These are phyloP conservation scores for Passiflora organensis DNA, from an alignment of 345 rosid species.

Conservation along the genomic window DNA sequence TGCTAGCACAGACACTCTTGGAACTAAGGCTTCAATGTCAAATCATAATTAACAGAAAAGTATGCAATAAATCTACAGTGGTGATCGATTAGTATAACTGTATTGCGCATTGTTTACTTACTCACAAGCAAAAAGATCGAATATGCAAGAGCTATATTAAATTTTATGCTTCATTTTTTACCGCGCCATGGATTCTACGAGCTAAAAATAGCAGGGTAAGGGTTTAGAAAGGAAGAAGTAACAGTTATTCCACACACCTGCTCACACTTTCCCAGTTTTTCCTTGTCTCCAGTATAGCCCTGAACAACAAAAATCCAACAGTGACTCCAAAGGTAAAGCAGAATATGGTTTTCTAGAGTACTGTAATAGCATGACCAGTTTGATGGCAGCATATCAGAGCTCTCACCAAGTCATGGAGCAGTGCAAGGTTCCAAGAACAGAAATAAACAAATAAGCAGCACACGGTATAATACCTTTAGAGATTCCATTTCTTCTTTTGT, in stretches of 20 bases:
- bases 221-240: no score
- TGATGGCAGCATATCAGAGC: not conserved
- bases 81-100: no score
- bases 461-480: not conserved
- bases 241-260: constrained; percentile 1
- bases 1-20: no score
- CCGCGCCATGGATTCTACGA: no score
- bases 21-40: no score
- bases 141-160: no score
- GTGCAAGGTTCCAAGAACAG: constrained; percentile 3
- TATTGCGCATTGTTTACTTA: no score
- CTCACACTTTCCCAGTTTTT: not conserved
- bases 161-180: no score
- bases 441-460: not conserved
- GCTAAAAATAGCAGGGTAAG: no score
- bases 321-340: not conserved
- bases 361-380: not conserved
- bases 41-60: no score
- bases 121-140: no score
- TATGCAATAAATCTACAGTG: no score
- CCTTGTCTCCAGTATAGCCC: not conserved
- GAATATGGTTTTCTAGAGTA: not conserved
- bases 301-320: not conserved
- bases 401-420: not conserved
- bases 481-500: not conserved